These are phyloP conservation scores for Hericium erinaceus DNA, from an alignment of 768 basidiomycete species.

Conservation along the genomic window DNA sequence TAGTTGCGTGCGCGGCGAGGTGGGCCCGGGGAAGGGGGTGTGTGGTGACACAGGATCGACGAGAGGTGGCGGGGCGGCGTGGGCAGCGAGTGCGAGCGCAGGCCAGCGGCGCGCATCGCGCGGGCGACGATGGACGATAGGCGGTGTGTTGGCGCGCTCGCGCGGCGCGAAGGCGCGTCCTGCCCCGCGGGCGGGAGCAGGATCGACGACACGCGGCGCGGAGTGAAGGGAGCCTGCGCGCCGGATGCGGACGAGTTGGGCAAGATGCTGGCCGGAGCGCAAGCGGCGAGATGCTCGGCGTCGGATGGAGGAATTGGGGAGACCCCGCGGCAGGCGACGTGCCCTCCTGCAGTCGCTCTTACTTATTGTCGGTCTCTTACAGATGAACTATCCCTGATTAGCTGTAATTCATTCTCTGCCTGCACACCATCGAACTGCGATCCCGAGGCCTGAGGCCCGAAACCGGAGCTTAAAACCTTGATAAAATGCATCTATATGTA, in stretches of 20 bases:
- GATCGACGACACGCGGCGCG: neutral
- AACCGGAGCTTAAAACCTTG: too few species aligned
- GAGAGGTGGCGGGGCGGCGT: neutral
- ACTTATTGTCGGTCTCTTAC: too few species aligned
- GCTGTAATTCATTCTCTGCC: too few species aligned
- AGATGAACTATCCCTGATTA: too few species aligned
- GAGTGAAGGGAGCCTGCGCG: neutral
- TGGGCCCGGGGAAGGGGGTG: neutral
- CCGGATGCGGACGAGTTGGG: neutral
- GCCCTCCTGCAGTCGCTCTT: neutral
- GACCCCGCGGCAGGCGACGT: neutral
- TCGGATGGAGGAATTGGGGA: too few species aligned
- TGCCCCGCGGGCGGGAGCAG: too few species aligned
- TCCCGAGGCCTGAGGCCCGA: too few species aligned
- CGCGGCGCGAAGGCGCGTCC: too few species aligned
- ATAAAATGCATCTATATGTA: too few species aligned
- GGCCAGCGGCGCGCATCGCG: neutral
- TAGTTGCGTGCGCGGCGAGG: constrained; percentile 12
- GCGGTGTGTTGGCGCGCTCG: neutral
- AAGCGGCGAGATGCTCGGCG: too few species aligned
- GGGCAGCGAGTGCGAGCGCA: neutral
- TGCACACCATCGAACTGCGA: too few species aligned
- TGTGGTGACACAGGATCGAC: neutral
- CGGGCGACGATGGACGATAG: too few species aligned
- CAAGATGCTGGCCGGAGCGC: neutral